Conservation (phyloP, 177 flowering plant genomes). For the Tripterygium wilfordii region DNA sequence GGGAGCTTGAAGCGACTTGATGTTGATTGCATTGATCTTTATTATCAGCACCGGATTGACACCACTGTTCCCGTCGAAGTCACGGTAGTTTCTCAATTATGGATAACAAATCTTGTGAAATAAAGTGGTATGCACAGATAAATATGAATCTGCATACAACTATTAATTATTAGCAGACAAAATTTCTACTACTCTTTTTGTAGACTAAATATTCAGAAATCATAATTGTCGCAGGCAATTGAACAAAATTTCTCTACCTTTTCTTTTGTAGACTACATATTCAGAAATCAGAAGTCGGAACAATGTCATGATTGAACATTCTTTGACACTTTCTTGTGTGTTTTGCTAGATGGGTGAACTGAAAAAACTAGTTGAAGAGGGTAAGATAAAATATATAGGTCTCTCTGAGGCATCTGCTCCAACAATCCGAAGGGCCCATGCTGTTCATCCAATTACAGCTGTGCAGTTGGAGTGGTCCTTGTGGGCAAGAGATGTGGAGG, state of each 20-base stretch:
- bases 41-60: constrained; percentile 37
- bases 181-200: too few relatives aligned
- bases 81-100: too few relatives aligned
- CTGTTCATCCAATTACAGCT: constrained; percentile 44
- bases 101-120: too few relatives aligned
- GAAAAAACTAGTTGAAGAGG: constrained; percentile 43
- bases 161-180: too few relatives aligned
- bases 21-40: constrained; percentile 36
- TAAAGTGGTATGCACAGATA: too few relatives aligned
- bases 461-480: constrained; percentile 46
- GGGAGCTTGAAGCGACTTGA: constrained; percentile 38
- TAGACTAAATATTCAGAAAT: too few relatives aligned
- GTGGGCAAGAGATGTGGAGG: constrained; percentile 41
- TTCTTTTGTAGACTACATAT: too few relatives aligned
- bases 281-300: too few relatives aligned
- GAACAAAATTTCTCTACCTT: too few relatives aligned
- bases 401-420: constrained; percentile 39
- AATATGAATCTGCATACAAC: too few relatives aligned
- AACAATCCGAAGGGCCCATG: constrained; percentile 39
- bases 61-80: constrained; percentile 36
- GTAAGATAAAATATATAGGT: constrained; percentile 39
- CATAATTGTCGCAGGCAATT: too few relatives aligned
- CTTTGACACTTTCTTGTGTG: background rate
- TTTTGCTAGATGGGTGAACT: constrained; percentile 31
- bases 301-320: too few relatives aligned